Evolutionary conservation across 1,284 basidiomycete species (phyloP), one percentile per base, ranked within the genome.

Genomic region (Sanghuangporus weigelae): DNA sequence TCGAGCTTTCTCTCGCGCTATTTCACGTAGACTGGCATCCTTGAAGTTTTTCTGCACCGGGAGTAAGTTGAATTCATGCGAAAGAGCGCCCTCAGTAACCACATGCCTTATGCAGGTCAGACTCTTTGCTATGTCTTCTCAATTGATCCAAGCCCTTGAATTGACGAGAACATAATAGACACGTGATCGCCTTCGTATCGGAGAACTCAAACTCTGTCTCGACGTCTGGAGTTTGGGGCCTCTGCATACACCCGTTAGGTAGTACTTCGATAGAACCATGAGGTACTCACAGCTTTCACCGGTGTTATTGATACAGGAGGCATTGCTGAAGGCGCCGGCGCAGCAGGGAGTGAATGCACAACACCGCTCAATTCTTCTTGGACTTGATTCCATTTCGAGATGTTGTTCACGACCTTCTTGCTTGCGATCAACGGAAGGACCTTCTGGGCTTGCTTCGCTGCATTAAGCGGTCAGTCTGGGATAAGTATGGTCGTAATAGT

Each of bases 361-460:
- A 77, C 74, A 64, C 81, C 77, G 39, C 80, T 84, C 36, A 96
- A 81, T 70, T 93, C 94, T 74, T 87, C 88, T 76, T 95, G 92
- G 16, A 95, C 92, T 77, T 89, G 90, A 73, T 95, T 96, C 95
- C 95, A 97, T 71, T 97, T 96, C 71, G 83, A 88, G 72, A 98
- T 96, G 70, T 96, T 95, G 73, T 85, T 91, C 57, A 84, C 89
- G 54, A 87, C 90, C 88, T 96, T 97, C 81, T 90, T 92, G 74
- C 91, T 95, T 46, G 89, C 86, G 57, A 94, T 91, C 66, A 93
- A 78, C 23, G 93, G 92, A 35, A 89, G 88, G 40, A 93, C 87
- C 71, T 87, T 92, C 75, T 91, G 91, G 50, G 84, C 78, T 66
- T 82, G 78, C 65, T 79, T 73, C 67, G 79, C 87, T 90, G 72